Evolutionary conservation across 495 filamentous ascomycete species (phyloP), one percentile per base, ranked within the genome.

Genomic region (Aspergillus nidulans): DNA sequence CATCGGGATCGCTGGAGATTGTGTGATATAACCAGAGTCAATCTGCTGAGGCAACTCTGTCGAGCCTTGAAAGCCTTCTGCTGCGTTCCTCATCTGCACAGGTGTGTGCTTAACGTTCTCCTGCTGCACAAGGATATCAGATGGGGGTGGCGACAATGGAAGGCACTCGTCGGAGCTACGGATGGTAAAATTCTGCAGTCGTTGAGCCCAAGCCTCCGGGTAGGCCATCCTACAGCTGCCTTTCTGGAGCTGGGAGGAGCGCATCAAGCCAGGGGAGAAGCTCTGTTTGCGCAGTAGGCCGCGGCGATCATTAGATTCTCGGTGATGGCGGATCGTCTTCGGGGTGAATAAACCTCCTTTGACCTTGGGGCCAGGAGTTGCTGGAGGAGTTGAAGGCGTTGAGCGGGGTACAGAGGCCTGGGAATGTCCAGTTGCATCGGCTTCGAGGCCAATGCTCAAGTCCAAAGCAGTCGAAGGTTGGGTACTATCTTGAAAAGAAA

Each of bases 111-210:
- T 57, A 21, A 77, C 59, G 42, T 71, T 70, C 56, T 77, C 73
- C 21, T 74, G 72, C 56, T 78, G 63, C 19, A 72, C 55, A 15
- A 74, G 64, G 44, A 72, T 68, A 60, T 74, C 74, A 1, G 74
- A 76, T 12, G 72, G 69, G 13, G 74, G 73, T 7, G 74, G 74
- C 23, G 76, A 78, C 41, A 78, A 55, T 44, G 74, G 75, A 9
- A 76, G 64, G 30, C 69, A 64, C 32, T 74, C 71, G 43, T 76
- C 71, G 3, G 69, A 63, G 54, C 55, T 64, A 38, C 62, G 66
- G 30, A 74, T 56, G 49, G 55, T 66, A 55, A 72, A 76, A 57
- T 71, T 72, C 56, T 77, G 74, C 40, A 75, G 63, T 51, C 73
- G 64, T 56, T 71, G 68, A 36, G 66, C 60, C 70, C 71, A 76